Evolutionary conservation across 192 early-diverging fungal genomes (phyloP), one percentile per base, ranked within the genome.

Genomic region (Chytriomyces confervae): DNA sequence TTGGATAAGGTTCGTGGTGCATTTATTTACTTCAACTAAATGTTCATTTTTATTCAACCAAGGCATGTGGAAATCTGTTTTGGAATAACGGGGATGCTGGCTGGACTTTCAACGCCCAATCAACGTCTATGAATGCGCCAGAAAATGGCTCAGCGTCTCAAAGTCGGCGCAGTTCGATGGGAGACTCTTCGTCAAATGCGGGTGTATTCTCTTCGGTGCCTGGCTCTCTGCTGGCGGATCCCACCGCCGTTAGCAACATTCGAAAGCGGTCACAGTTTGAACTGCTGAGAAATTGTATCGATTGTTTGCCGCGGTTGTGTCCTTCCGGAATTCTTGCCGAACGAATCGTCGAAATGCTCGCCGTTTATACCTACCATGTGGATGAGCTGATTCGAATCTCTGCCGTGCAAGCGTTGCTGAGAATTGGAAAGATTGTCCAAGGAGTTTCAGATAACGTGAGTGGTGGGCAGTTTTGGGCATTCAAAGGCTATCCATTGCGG

Each of bases 281-380:
- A 46, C 79, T 96, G 6, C 80, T 95, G 62, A 87, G 81, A 36
- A 91, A 92, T 1, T 89, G 90, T 80, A 79, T 97, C 16, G 90
- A 92, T 53, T 83, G 87, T 50, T 79, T 96, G 29, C 95, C 95
- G 10, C 82, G 93, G 7, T 80, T 91, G 11, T 83, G 87, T 65
- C 93, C 93, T 46, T 85, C 90, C 7, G 90, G 91, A 43, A 81
- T 93, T 0, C 80, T 85, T 0, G 79, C 91, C 13, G 76, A 82
- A 20, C 88, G 86, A 53, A 66, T 97, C 1, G 85, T 97, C 0
- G 96, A 97, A 47, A 91, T 94, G 74, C 77, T 99, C 24, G 85
- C 91, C 18, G 84, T 91, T 36, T 98, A 94, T 67, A 88, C 92
- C 0, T 84, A 95, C 4, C 96, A 97, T 82, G 86, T 90, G n/a